phyloP scores from a whole-genome alignment of 108 stramenopile species.

The Cyclostephanos invisitatus region DNA sequence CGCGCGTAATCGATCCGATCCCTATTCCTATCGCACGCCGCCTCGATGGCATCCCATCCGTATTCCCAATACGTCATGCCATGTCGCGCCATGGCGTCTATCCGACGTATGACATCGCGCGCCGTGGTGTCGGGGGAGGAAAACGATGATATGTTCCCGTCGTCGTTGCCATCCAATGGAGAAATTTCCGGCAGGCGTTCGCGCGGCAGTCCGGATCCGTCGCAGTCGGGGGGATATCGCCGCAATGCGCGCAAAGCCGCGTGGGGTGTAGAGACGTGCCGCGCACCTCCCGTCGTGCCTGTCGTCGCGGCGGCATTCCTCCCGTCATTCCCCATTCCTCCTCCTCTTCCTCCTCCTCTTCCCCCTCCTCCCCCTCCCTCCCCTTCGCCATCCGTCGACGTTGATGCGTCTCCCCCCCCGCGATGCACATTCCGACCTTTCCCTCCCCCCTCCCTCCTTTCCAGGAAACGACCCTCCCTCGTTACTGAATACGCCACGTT shows the following conservation, averaged over 20 bases:
- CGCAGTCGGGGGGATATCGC: conserved; percentile 34
- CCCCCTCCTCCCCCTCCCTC: neutral
- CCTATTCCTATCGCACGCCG: conserved; percentile 29
- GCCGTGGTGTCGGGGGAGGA: conserved; percentile 11
- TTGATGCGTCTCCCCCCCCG: neutral
- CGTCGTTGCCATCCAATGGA: neutral
- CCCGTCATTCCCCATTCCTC: too few relatives aligned
- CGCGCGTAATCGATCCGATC: conserved; percentile 22
- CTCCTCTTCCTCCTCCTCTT: neutral
- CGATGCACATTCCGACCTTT: too few relatives aligned
- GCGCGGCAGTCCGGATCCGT: conserved; percentile 32
- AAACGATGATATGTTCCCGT: neutral
- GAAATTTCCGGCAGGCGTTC: neutral
- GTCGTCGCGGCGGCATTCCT: too few relatives aligned
- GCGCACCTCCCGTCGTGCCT: neutral
- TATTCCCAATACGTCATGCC: conserved; percentile 20
- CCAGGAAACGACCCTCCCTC: conserved; percentile 23
- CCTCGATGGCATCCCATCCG: conserved; percentile 45
- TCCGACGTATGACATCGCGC: conserved; percentile 31
- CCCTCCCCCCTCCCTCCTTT: neutral
- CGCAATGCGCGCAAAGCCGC: conserved; percentile 24
- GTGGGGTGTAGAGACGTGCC: conserved; percentile 16
- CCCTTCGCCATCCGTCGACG: neutral
- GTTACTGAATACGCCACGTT: conserved; percentile 7
- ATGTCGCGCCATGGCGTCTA: conserved; percentile 24